Conservation (phyloP, 352 stramenopile species). For the Albugo candida region DNA sequence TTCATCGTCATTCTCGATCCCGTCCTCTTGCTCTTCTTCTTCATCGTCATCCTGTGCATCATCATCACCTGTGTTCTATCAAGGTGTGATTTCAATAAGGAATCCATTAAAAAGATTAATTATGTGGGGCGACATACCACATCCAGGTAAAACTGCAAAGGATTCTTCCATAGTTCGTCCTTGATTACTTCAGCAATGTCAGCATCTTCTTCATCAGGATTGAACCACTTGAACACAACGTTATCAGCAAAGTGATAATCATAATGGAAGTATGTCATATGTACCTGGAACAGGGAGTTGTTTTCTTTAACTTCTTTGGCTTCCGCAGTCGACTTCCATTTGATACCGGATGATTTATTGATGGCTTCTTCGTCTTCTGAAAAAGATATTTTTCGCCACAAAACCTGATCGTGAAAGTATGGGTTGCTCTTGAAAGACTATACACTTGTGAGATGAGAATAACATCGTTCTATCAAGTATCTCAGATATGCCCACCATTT, state of each 20-base stretch:
- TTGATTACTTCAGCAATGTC: conserved; percentile 58
- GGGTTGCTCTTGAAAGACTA: conserved; percentile 54
- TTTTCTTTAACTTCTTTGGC: conserved; percentile 26
- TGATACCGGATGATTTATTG: conserved; percentile 27
- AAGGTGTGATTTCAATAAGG: background rate
- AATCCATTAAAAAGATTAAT: background rate
- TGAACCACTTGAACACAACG: conserved; percentile 22
- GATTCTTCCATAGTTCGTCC: conserved; percentile 61
- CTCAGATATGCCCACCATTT: conserved; percentile 18
- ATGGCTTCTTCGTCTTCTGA: conserved; percentile 37
- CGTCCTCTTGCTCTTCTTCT: conserved; percentile 16
- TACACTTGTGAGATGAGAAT: background rate
- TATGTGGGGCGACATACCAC: conserved; percentile 4
- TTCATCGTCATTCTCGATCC: conserved; percentile 11
- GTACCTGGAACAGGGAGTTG: conserved; percentile 33
- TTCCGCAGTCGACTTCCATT: conserved; percentile 38
- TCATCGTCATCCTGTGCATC: conserved; percentile 19
- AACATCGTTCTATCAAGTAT: background rate
- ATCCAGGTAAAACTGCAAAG: conserved; percentile 31
- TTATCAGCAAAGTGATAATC: background rate
- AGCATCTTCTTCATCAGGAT: conserved; percentile 26
- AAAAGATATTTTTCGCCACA: conserved; percentile 60
- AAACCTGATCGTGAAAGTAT: conserved; percentile 22
- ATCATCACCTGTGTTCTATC: conserved; percentile 20
- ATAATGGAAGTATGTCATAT: background rate